Conservation (phyloP, 1,284 basidiomycete genomes). For the Trametes versicolor region DNA sequence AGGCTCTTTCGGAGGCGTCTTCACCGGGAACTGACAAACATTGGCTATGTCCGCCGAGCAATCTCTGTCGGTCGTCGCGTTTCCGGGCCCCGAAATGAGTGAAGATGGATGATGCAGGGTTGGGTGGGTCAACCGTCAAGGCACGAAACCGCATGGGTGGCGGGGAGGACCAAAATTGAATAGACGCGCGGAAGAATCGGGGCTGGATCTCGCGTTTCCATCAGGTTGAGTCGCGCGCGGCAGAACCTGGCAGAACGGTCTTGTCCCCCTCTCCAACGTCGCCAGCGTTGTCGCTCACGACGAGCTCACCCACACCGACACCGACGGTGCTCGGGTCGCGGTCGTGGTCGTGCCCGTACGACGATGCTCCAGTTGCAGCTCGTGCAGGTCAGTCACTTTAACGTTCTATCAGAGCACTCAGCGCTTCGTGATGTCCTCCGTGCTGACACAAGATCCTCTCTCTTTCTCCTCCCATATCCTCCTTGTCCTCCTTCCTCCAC, state of each 20-base stretch:
- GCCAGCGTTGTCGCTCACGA: constrained; percentile 21
- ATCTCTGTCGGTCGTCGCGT: not conserved
- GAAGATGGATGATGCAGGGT: not conserved
- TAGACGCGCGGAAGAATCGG: constrained; percentile 36
- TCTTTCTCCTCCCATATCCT: constrained; percentile 20
- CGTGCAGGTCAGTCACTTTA: constrained; percentile 32
- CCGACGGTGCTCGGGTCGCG: constrained; percentile 23
- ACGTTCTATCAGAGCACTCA: constrained; percentile 34
- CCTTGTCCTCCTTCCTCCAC: constrained; percentile 14
- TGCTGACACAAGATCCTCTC: constrained; percentile 34
- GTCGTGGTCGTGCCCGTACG: constrained; percentile 22
- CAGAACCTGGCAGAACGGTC: constrained; percentile 1
- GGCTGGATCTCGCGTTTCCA: constrained; percentile 20
- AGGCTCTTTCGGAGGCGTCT: not conserved
- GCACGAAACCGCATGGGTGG: no score
- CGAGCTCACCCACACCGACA: constrained; percentile 22
- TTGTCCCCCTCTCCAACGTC: constrained; percentile 19
- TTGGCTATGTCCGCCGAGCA: constrained; percentile 1
- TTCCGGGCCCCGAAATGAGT: not conserved
- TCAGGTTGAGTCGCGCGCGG: constrained; percentile 8
- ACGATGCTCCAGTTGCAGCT: constrained; percentile 34
- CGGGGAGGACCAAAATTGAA: constrained; percentile 34
- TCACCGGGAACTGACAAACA: constrained; percentile 2
- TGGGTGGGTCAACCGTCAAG: not conserved
- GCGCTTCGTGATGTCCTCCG: constrained; percentile 34